phyloP scores from a whole-genome alignment of 345 rosid genomes.

The Aegle marmelos region DNA sequence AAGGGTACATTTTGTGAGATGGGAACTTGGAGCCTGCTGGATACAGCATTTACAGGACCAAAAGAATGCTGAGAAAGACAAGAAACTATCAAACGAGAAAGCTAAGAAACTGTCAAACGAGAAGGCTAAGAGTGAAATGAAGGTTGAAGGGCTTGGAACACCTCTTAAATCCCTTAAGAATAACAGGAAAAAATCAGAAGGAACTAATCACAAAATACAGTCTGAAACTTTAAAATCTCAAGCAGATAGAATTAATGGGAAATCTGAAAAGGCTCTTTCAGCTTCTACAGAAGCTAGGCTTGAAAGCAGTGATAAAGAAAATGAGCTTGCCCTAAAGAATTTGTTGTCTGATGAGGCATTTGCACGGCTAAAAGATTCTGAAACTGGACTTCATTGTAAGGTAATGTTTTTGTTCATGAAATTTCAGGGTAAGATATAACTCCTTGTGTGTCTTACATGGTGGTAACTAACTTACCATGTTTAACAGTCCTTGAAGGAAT shows the following conservation, averaged over 20 bases:
- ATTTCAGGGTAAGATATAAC: slow-evolving; percentile 11
- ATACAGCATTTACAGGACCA: slow-evolving; percentile 95
- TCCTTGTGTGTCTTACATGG: slow-evolving; percentile 9
- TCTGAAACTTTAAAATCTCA: slow-evolving; percentile 39
- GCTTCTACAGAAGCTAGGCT: slow-evolving; percentile 49
- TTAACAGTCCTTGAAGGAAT: slow-evolving; percentile 78
- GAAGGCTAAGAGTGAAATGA: slow-evolving; percentile 77
- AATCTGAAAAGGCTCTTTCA: slow-evolving; percentile 35
- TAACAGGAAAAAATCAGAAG: slow-evolving; percentile 67
- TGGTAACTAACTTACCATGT: slow-evolving; percentile 31
- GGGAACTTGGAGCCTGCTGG: slow-evolving; percentile 99
- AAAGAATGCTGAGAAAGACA: slow-evolving; percentile 79
- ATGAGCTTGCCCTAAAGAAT: slow-evolving; percentile 54
- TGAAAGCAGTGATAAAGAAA: slow-evolving; percentile 43
- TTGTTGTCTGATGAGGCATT: slow-evolving; percentile 77
- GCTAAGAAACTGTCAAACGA: slow-evolving; percentile 66
- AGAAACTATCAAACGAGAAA: slow-evolving; percentile 63
- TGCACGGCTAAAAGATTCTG: slow-evolving; percentile 72
- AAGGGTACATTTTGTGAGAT: slow-evolving; percentile 64
- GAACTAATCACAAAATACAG: slow-evolving; percentile 31
- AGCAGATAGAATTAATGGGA: slow-evolving; percentile 35
- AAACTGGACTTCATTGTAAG: slow-evolving; percentile 93
- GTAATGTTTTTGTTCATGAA: slow-evolving; percentile 32
- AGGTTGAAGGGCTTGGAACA: slow-evolving; percentile 95
- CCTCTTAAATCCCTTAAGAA: slow-evolving; percentile 86